A percentile compares a stretch with the other conserved stretches of the same genome.
Evolutionary conservation across 805 yeast species (phyloP).

Genomic region (Ascoidea asiatica): DNA sequence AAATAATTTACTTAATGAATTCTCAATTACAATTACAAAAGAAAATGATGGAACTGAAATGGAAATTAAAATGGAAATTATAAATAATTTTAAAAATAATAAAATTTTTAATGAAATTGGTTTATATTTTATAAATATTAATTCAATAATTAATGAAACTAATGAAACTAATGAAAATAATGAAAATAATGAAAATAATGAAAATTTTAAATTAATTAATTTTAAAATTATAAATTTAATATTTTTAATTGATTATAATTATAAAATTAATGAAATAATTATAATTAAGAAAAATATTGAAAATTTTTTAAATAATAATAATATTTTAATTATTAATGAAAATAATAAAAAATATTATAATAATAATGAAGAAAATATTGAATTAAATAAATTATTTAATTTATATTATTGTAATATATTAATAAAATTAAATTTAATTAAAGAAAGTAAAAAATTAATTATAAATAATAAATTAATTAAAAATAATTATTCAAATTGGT

Average conservation of each 20-base stretch:
- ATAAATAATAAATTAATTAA: too few relatives aligned
- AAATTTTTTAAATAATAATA: too few relatives aligned
- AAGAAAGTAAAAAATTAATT: not conserved
- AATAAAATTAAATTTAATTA: too few relatives aligned
- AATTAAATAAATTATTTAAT: too few relatives aligned
- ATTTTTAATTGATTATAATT: not conserved
- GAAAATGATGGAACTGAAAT: not conserved
- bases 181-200: not conserved
- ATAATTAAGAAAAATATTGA: not conserved
- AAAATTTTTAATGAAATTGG: not conserved
- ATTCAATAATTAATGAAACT: not conserved
- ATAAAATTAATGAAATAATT: not conserved
- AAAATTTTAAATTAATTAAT: too few relatives aligned
- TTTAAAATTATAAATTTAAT: too few relatives aligned
- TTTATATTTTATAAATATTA: too few relatives aligned
- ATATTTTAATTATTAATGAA: too few relatives aligned
- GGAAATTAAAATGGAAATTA: not conserved
- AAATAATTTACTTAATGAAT: too few relatives aligned
- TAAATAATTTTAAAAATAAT: too few relatives aligned
- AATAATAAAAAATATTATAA: too few relatives aligned
- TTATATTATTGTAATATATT: not conserved
- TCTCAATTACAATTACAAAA: not conserved
- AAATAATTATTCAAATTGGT: not conserved
- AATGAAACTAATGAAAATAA: too few relatives aligned
- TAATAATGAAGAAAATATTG: not conserved